Evolutionary conservation across 2,329 filamentous ascomycete species (phyloP).

Genomic region (Ceratocystis lukuohia): DNA sequence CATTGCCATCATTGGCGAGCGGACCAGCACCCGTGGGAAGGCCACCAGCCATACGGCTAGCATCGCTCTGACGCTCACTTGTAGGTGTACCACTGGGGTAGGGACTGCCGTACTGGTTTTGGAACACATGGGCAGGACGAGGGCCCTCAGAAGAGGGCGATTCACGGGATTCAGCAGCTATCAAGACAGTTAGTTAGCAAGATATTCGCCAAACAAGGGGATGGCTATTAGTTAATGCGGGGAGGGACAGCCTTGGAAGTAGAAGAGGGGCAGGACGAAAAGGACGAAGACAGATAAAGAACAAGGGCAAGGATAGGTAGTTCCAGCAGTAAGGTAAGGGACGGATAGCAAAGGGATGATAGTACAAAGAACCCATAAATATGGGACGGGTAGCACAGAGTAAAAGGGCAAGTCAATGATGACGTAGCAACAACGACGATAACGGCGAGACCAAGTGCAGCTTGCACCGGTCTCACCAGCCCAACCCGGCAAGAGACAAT

Average conservation of each 20-base stretch:
- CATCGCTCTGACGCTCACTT: slow-evolving; percentile 9
- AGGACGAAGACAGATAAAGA: not conserved
- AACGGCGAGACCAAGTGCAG: not conserved
- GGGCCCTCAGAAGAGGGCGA: slow-evolving; percentile 12
- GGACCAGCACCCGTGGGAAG: not conserved
- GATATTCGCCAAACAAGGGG: not conserved
- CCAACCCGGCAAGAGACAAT: not conserved
- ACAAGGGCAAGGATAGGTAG: slow-evolving; percentile 6
- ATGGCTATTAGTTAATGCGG: not conserved
- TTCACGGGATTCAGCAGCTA: slow-evolving; percentile 11
- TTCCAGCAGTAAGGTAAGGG: not conserved
- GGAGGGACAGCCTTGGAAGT: not conserved
- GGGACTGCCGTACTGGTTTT: slow-evolving; percentile 11
- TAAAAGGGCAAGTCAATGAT: slow-evolving; percentile 1
- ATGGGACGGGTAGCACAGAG: slow-evolving; percentile 17
- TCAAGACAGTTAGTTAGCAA: not conserved
- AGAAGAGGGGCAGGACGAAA: not conserved
- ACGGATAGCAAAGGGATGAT: not conserved
- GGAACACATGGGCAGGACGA: slow-evolving; percentile 8
- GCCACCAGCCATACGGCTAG: not conserved
- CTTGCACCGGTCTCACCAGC: not conserved
- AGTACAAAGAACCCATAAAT: slow-evolving; percentile 3
- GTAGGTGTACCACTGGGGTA: slow-evolving; percentile 13
- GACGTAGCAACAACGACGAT: not conserved
- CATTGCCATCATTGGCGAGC: slow-evolving; percentile 22